These are phyloP conservation scores for Candida dajiaensis DNA, from an alignment of 805 yeast genomes.

Conservation along the genomic window DNA sequence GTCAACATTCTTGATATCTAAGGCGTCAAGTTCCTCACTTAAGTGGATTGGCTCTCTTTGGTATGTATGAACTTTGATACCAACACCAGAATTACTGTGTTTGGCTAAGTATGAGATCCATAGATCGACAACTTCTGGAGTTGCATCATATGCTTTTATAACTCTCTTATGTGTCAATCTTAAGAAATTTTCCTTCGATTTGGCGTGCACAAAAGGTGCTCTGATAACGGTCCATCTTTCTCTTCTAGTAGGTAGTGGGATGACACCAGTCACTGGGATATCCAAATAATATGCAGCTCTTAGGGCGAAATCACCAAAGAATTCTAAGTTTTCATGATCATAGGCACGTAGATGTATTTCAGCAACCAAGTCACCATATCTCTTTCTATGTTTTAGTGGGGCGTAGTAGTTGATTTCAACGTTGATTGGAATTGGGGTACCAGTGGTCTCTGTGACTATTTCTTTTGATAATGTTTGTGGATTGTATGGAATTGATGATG, in stretches of 20 bases:
- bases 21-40: slow-evolving; percentile 32
- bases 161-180: slow-evolving; percentile 76
- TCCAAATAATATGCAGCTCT: slow-evolving; percentile 89
- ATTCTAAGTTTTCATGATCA: slow-evolving; percentile 62
- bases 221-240: slow-evolving; percentile 91
- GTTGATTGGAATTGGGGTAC: slow-evolving; percentile 72
- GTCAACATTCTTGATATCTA: slow-evolving; percentile 15
- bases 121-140: slow-evolving; percentile 76
- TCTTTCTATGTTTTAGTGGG: slow-evolving; percentile 63
- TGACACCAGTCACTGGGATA: slow-evolving; percentile 76
- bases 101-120: slow-evolving; percentile 75
- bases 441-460: slow-evolving; percentile 26
- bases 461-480: slow-evolving; percentile 34
- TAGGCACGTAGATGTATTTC: slow-evolving; percentile 67
- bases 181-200: slow-evolving; percentile 89
- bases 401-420: slow-evolving; percentile 78
- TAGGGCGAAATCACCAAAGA: slow-evolving; percentile 78
- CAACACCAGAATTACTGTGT: slow-evolving; percentile 75
- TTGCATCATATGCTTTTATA: slow-evolving; percentile 76
- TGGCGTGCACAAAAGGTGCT: slow-evolving; percentile 92
- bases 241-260: slow-evolving; percentile 59
- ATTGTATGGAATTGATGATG: slow-evolving; percentile 23
- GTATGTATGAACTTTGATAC: slow-evolving; percentile 68
- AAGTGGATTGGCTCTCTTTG: slow-evolving; percentile 45
- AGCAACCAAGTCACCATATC: slow-evolving; percentile 75